Conservation (phyloP, 1,284 basidiomycete species). For the Afroboletus lepidellus region DNA sequence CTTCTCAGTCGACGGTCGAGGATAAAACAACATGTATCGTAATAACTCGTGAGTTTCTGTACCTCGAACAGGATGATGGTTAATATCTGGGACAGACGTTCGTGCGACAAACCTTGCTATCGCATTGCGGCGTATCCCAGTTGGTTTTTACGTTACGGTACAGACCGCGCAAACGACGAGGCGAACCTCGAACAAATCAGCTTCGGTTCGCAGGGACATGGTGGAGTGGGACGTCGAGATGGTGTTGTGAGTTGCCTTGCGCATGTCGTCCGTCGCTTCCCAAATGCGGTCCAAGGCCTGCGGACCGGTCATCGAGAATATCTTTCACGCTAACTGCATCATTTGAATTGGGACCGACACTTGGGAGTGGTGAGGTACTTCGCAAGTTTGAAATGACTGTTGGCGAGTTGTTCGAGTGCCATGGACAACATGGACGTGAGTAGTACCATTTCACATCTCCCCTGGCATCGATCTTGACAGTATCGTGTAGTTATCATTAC, state of each 20-base stretch:
- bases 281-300: not conserved
- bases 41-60: not conserved
- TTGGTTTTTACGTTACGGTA: not conserved
- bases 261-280: not conserved
- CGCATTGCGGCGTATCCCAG: not conserved
- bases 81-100: conserved; percentile 1
- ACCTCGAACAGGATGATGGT: not conserved
- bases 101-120: not conserved
- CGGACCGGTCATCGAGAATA: not conserved
- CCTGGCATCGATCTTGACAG: not conserved
- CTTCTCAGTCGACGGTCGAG: not conserved
- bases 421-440: not conserved
- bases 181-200: not conserved
- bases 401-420: not conserved
- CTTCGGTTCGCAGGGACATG: not conserved
- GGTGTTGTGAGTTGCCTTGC: too few relatives aligned
- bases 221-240: not conserved
- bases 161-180: not conserved
- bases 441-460: not conserved
- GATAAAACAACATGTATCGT: not conserved
- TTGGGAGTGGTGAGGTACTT: not conserved
- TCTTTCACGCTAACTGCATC: not conserved
- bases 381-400: not conserved
- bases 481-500: not conserved
- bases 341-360: not conserved